Evolutionary conservation across 139 green algal species (phyloP), one percentile per base, ranked within the genome.

Genomic region (Haematococcus sp.): DNA sequence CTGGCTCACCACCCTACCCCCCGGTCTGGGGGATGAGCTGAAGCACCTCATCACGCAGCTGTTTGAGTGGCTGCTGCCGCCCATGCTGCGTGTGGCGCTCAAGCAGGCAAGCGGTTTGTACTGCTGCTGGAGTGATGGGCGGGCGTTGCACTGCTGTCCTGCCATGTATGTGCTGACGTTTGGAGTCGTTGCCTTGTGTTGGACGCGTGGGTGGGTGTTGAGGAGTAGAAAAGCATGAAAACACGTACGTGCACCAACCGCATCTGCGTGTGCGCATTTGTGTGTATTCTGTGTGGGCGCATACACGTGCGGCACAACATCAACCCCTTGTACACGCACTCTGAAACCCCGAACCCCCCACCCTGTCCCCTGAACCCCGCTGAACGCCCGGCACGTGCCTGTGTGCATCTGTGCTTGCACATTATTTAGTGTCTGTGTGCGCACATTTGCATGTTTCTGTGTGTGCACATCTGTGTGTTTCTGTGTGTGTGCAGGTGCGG

Each of bases 31-130:
- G 4, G 75, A 85, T 0, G 72, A 23, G 5, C 76, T 83, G 31
- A 77, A 76, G 44, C 44, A 55, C 13, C 76, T 84, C 64, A 81
- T 93, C 66, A 68, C 71, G 16, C n/a, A 49, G 16, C 70, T 93
- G 17, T 91, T 89, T 61, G 89, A 93, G 75, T 94, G 88, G 88
- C 81, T 93, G 23, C 34, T 93, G 31, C 88, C 89, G 28, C 86
- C 88, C n/a, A 81, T 73, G 65, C 78, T 94, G 66, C 75, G 88
- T 17, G 70, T 86, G 27, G 83, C 76, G 9, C 70, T 81, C 4
- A 90, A 90, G 76, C 66, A 83, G 49, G 72, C 86, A 59, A 71
- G 76, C n/a, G 54, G 9, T 20, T 9, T 40, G 30, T 64, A 25
- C 9, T 27, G 56, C 9, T 64, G 17, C 20, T 28, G 13, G 15